Evolutionary conservation across 192 early-diverging fungal species (phyloP).

Genomic region (Geranomyces michiganensis): DNA sequence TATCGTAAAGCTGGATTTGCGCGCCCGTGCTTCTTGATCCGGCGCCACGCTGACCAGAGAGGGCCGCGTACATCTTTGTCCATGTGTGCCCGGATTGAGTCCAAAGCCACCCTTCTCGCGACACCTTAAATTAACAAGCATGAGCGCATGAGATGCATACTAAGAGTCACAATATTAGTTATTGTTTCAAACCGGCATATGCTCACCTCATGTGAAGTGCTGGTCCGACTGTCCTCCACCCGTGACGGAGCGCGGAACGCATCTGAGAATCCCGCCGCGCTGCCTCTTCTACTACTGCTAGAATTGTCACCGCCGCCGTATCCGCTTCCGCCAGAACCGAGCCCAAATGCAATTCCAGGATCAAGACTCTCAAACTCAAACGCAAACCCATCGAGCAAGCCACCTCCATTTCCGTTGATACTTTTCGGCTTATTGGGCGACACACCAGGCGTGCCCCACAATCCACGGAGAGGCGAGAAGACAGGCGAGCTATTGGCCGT

Average conservation of each 20-base stretch:
- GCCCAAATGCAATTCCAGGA: not conserved
- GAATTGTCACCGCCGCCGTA: not conserved
- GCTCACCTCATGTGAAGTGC: not conserved
- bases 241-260: not conserved
- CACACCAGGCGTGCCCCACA: conserved; percentile 19
- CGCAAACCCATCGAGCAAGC: conserved; percentile 21
- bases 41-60: not conserved
- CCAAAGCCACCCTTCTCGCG: conserved; percentile 19
- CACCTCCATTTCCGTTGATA: not conserved
- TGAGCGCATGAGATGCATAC: too few species aligned
- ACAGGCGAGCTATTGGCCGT: not conserved
- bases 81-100: not conserved
- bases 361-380: conserved; percentile 18
- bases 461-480: conserved; percentile 23
- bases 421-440: not conserved
- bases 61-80: conserved; percentile 7
- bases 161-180: too few species aligned
- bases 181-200: not conserved
- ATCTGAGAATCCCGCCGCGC: not conserved
- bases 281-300: not conserved
- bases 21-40: too few species aligned
- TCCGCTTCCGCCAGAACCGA: conserved; percentile 5
- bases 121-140: too few species aligned
- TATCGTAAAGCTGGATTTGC: conserved; percentile 17
- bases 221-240: not conserved